A percentile compares a stretch with the other conserved stretches of the same genome.
These are phyloP conservation scores for Arthrocladium fulminans DNA, from an alignment of 2,329 filamentous ascomycete species.

Conservation along the genomic window DNA sequence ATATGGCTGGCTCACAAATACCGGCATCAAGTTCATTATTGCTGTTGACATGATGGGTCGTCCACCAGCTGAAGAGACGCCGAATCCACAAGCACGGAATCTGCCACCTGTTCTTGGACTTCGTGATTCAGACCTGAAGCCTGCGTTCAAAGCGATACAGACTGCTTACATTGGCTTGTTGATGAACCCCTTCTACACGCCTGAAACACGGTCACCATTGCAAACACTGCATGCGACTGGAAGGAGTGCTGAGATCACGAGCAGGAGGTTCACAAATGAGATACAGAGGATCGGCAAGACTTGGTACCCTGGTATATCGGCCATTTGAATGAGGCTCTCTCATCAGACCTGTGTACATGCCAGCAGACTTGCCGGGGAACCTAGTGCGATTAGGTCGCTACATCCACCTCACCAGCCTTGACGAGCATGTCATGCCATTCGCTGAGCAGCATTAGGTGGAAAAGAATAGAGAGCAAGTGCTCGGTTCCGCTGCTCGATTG, in stretches of 20 bases:
- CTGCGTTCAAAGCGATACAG: slow-evolving; percentile 85
- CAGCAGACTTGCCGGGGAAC: no score
- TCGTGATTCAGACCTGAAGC: slow-evolving; percentile 77
- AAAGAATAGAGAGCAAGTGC: no score
- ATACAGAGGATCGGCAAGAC: slow-evolving; percentile 75
- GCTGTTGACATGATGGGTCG: slow-evolving; percentile 84
- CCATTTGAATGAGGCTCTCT: slow-evolving; percentile 11
- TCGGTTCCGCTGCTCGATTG: no score
- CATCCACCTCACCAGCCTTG: no score
- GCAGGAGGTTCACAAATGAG: slow-evolving; percentile 69
- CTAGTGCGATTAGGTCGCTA: no score
- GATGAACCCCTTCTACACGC: slow-evolving; percentile 90
- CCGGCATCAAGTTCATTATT: slow-evolving; percentile 80
- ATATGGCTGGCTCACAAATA: slow-evolving; percentile 96
- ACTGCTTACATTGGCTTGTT: slow-evolving; percentile 80
- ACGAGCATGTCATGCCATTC: no score
- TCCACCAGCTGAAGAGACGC: slow-evolving; percentile 31
- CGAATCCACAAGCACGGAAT: slow-evolving; percentile 25
- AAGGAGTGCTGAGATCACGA: slow-evolving; percentile 60
- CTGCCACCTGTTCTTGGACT: slow-evolving; percentile 52
- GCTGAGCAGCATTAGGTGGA: no score
- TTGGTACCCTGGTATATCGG: slow-evolving; percentile 66
- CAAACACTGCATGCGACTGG: slow-evolving; percentile 38
- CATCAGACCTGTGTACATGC: no score
- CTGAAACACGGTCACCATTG: slow-evolving; percentile 68